Evolutionary conservation across 2,329 filamentous ascomycete species (phyloP), one percentile per base, ranked within the genome.

Genomic region (Fusarium proliferatum): DNA sequence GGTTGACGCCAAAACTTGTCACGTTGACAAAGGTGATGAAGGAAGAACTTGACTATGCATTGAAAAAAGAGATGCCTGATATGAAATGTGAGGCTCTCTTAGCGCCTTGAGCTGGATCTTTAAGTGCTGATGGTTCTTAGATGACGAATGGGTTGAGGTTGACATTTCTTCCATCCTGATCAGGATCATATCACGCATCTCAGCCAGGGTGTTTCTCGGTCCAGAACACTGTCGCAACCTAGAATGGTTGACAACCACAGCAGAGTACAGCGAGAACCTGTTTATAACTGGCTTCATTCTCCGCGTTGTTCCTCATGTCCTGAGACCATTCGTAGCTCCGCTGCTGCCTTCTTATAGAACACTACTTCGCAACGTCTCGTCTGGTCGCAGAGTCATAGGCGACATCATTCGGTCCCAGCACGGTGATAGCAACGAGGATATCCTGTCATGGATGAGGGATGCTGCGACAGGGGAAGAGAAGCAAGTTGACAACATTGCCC

Each of bases 51-150:
- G 49, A 52, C 9, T 52, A 52, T 26, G 33, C 49, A 10, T 26
- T 38, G 12, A 52, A 6, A 2, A 52, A 52, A 21, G 49, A 38
- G 49, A 36, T 52, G n/a, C 33, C 49, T 21, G 33, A 38, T 13
- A 52, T 52, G n/a, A 52, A 38, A 16, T 17, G 49, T 26, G 4
- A 33, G 26, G 26, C 26, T 26, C 26, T 26, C 26, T 26, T 26
- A 26, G 26, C 26, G 26, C 26, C 26, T 26, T 9, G 3, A 3
- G 16, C 15, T 17, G 0, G 1, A 3, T 36, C 2, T 0, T 3
- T n/a, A 2, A n/a, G 5, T 52, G 4, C 17, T 52, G 2, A 52
- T 6, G 0, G 2, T 19, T 26, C 1, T 19, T 16, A 52, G 33
- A 52, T 19, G 33, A 38, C 2, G 33, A 52, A 26, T 52, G 49